Conservation (phyloP, 805 yeast species). For the Citeromyces nyonsensis region DNA sequence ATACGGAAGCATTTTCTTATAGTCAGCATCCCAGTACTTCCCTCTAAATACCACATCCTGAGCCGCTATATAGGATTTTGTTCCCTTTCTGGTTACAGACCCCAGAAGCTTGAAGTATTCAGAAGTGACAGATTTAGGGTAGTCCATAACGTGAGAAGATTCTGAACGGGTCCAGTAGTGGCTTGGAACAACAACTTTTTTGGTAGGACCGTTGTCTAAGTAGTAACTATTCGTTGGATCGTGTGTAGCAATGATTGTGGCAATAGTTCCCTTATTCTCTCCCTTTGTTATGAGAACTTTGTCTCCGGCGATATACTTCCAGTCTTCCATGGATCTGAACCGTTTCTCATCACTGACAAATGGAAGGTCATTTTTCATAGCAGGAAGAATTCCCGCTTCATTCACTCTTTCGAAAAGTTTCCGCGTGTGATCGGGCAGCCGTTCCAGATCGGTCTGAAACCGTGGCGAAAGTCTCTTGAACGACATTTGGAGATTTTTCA, state of each 20-base stretch:
- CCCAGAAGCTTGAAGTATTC: slow-evolving; percentile 63
- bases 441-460: too few species aligned
- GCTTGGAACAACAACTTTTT: slow-evolving; percentile 53
- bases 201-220: slow-evolving; percentile 55
- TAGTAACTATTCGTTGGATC: slow-evolving; percentile 46
- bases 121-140: slow-evolving; percentile 48
- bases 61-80: slow-evolving; percentile 59
- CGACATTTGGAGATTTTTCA: too few species aligned
- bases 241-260: slow-evolving; percentile 46
- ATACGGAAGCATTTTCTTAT: slow-evolving; percentile 59
- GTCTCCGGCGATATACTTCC: slow-evolving; percentile 63
- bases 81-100: slow-evolving; percentile 56
- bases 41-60: slow-evolving; percentile 57
- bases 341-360: slow-evolving; percentile 15
- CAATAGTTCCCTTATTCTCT: slow-evolving; percentile 55
- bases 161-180: slow-evolving; percentile 61
- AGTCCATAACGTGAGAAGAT: slow-evolving; percentile 51
- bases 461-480: too few species aligned
- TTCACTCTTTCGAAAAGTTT: slow-evolving; percentile 14
- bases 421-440: slow-evolving; percentile 1
- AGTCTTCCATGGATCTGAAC: slow-evolving; percentile 28
- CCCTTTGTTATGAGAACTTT: slow-evolving; percentile 63
- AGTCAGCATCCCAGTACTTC: slow-evolving; percentile 56
- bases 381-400: slow-evolving; percentile 14
- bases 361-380: slow-evolving; percentile 10